Base-by-base conservation (phyloP, 2,329 filamentous ascomycete species). In the Chaetoscypha palmicola region DNA sequence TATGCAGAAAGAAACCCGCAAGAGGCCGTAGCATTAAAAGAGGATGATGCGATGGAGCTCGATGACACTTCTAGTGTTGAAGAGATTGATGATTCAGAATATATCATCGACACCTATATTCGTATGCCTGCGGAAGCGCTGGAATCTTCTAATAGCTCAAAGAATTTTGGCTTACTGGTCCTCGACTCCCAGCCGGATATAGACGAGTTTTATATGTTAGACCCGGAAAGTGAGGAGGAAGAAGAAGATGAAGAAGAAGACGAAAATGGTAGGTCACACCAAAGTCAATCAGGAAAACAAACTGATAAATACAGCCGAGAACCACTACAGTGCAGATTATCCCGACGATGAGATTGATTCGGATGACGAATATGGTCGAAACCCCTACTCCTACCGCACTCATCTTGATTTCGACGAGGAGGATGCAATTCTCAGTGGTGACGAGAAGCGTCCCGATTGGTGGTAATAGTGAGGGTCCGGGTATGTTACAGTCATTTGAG, bases 281-380 rank as follows among this genome's bases (percentile, higher is more conserved):
- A 21, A 22, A 2, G 28, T n/a, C 20, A 20, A n/a, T 11, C 35
- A 16, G 30, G 10, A 30, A 11, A 37, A 20, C 8, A 49, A 17
- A 38, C 51, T 55, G 56, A 54, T 22, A 8, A 1, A 5, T 24
- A n/a, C 48, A 81, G 82, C 85, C 26, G 85, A 90, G 60, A 83
- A 87, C 56, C 81, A 87, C 63, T 88, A 89, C 58, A 79, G 80
- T 3, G 81, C 83, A 42, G 85, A 90, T 60, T 90, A 90, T 54
- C 85, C 85, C 0, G 85, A 90, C 49, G 84, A 90, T 42, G 85
- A 90, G 60, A 73, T 88, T 11, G 81, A 78, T 34, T 81, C 78
- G 12, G 83, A 88, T 54, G 80, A 84, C 52, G 79, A 83, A 60
- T 76, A 71, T 49, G 74, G 70, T 33, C 67, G 69, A 8, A 71